A percentile compares a stretch with the other conserved stretches of the same genome.
Conservation (phyloP, 2,329 filamentous ascomycete genomes). For the Cladosporium sp. region DNA sequence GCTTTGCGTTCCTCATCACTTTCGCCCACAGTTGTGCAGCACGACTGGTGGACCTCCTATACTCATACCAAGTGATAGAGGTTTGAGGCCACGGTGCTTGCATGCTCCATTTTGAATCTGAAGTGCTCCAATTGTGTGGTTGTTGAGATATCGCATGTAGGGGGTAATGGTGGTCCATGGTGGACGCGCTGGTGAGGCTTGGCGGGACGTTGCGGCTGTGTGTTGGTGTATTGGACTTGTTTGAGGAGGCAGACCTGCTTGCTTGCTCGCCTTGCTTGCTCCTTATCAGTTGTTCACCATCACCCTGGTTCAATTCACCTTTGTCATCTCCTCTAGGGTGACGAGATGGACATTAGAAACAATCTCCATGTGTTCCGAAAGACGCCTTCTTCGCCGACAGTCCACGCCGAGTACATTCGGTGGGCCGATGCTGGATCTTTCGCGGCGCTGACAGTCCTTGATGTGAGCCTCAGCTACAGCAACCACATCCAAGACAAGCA, state of each 20-base stretch:
- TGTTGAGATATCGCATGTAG: slow-evolving; percentile 17
- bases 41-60: not conserved
- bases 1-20: slow-evolving; percentile 3
- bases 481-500: not conserved
- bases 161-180: not conserved
- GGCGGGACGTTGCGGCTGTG: not conserved
- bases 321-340: not conserved
- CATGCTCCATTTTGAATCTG: slow-evolving; percentile 1
- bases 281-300: not conserved
- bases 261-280: not conserved
- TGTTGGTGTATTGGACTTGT: not conserved
- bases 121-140: slow-evolving; percentile 2
- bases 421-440: not conserved
- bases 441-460: not conserved
- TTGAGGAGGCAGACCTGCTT: not conserved
- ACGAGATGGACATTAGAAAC: not conserved
- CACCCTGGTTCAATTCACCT: not conserved
- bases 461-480: not conserved
- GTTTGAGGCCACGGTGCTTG: not conserved
- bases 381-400: not conserved
- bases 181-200: slow-evolving; percentile 14
- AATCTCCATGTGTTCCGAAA: not conserved
- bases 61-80: not conserved
- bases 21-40: slow-evolving; percentile 5
- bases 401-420: not conserved